Evolutionary conservation across 257 asterid species (phyloP).

Genomic region (Gynochthodes officinalis): DNA sequence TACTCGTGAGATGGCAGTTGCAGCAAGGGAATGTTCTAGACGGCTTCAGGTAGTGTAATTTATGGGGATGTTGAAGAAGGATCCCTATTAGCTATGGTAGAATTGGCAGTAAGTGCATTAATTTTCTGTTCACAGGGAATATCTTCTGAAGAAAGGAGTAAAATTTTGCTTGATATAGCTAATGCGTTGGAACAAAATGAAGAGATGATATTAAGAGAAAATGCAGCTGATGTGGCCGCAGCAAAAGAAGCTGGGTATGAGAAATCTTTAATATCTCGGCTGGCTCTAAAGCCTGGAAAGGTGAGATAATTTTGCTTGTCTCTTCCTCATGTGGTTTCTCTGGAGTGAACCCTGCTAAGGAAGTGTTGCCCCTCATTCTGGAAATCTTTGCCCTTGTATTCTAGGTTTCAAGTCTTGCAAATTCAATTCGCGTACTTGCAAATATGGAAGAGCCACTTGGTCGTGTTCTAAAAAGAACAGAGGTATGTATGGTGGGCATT

Average conservation of each 20-base stretch:
- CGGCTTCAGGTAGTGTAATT: conserved; percentile 51
- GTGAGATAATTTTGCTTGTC: conserved; percentile 30
- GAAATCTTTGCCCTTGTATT: conserved; percentile 11
- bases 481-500: conserved; percentile 37
- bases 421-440: conserved; percentile 62
- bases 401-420: conserved; percentile 60
- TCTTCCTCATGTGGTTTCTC: background rate
- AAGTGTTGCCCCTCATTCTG: background rate
- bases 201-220: conserved; percentile 40
- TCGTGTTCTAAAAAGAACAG: conserved; percentile 60
- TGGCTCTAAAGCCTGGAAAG: conserved; percentile 60
- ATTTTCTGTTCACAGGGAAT: conserved; percentile 37
- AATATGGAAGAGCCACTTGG: conserved; percentile 88
- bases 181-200: conserved; percentile 61
- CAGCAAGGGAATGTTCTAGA: conserved; percentile 73
- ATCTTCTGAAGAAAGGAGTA: conserved; percentile 62
- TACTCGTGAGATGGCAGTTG: conserved; percentile 66
- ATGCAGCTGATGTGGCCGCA: conserved; percentile 63
- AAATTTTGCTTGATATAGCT: conserved; percentile 61
- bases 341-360: background rate
- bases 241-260: conserved; percentile 68
- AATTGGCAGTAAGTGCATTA: conserved; percentile 8
- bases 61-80: background rate
- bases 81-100: background rate
- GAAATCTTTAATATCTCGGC: conserved; percentile 62